Base-by-base conservation (phyloP, 2,329 filamentous ascomycete genomes). In the Pseudogymnoascus verrucosus region DNA sequence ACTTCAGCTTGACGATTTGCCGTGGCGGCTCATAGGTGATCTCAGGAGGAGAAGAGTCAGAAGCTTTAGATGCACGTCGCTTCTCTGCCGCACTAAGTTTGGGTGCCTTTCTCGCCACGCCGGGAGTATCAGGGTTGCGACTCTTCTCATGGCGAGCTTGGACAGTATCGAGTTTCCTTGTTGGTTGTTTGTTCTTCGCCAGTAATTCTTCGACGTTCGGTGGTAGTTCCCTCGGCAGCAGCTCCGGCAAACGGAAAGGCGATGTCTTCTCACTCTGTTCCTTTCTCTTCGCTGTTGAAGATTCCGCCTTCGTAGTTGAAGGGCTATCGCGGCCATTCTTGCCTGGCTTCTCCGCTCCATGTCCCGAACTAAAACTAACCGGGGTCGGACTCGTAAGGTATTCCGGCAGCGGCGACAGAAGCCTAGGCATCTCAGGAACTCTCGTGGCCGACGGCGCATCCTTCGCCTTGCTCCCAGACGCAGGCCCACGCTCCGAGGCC, bases 211-310 rank as follows among this genome's bases (percentile, higher is more conserved):
- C 72, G 3, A 74, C 66, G 16, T 70, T 60, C 44, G 67, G 65
- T 44, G 72, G 73, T 5, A 74, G 69, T 39, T 64, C 66, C n/a
- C 71, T 71, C 7, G 73, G 73, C 8, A 74, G 62, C 16, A 73
- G 64, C 14, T 63, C 65, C 19, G 73, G 73, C 47, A 57, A 57
- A 34, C 47, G 47, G 26, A 34, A 57, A 34, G 47, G 36, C 31
- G 59, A 31, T 5, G 36, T 44, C 16, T 61, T 61, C n/a, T 44
- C 34, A 21, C 59, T 44, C 59, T 61, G 36, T 7, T 61, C 59
- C 10, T 39, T 61, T 44, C n/a, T 61, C 59, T 44, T 39, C 34
- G 16, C 21, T n/a, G 10, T 4, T 10, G 59, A 61, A 12, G 59
- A 16, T 44, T 61, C 34, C 2, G 26, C n/a, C 47, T 57, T 57